A percentile compares a stretch with the other conserved stretches of the same genome.
Conservation (phyloP, 1,284 basidiomycete species). For the Cutaneotrichosporon sp. region DNA sequence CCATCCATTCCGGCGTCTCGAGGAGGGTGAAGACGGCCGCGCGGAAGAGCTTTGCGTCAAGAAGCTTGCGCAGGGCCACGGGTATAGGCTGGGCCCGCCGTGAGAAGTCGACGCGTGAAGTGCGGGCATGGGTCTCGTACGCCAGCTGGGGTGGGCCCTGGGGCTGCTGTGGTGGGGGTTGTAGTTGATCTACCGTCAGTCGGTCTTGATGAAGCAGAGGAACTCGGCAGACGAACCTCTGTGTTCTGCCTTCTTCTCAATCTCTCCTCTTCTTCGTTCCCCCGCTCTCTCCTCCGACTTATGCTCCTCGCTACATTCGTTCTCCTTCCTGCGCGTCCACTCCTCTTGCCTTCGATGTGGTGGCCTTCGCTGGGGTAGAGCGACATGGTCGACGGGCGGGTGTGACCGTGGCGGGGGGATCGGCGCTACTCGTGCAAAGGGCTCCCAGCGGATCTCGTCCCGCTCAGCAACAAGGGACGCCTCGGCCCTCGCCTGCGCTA, state of each 20-base stretch:
- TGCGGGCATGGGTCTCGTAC: not conserved
- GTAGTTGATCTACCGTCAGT: too few species aligned
- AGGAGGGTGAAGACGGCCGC: slow-evolving; percentile 35
- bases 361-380: not conserved
- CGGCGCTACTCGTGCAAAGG: not conserved
- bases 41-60: slow-evolving; percentile 32
- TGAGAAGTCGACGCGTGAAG: not conserved
- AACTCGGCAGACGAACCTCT: too few species aligned
- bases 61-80: slow-evolving; percentile 25
- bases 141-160: not conserved
- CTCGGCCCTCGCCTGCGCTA: slow-evolving; percentile 4
- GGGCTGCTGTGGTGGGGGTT: not conserved
- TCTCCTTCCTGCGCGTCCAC: too few species aligned
- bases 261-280: not conserved
- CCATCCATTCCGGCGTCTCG: slow-evolving; percentile 26
- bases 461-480: slow-evolving; percentile 1
- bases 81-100: slow-evolving; percentile 16
- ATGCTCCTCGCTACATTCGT: not conserved
- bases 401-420: not conserved
- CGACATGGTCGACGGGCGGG: not conserved
- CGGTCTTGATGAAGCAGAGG: too few species aligned
- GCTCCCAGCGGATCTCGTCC: slow-evolving; percentile 1
- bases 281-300: not conserved
- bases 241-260: too few species aligned
- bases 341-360: not conserved